phyloP scores from a whole-genome alignment of 306 rosid species.

The Vigna trinervia region DNA sequence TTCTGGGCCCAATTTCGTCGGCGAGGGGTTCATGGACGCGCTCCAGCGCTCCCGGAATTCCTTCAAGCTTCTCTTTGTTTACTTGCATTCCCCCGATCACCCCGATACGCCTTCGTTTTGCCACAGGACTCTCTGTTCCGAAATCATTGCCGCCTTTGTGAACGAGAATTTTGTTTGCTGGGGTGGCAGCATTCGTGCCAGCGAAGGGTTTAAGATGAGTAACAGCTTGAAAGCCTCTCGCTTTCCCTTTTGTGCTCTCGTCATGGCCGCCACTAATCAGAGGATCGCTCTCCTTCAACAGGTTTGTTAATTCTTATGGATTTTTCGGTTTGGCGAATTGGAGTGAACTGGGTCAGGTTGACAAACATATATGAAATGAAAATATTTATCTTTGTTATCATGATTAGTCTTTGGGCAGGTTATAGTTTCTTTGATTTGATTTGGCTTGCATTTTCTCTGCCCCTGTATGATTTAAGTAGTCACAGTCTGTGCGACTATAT shows the following conservation, averaged over 20 bases:
- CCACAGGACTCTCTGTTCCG: conserved; percentile 79
- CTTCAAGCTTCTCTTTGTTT: conserved; percentile 82
- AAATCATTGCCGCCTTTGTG: conserved; percentile 60
- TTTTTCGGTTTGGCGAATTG: conserved; percentile 28
- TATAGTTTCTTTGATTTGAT: conserved; percentile 4
- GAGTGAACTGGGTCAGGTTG: background rate
- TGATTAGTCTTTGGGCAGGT: conserved; percentile 18
- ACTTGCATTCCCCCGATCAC: conserved; percentile 96
- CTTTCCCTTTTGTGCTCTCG: conserved; percentile 93
- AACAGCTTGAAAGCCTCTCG: conserved; percentile 93
- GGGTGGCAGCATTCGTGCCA: conserved; percentile 92
- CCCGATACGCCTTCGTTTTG: conserved; percentile 89
- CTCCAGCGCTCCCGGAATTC: conserved; percentile 80
- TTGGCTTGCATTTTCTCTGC: conserved; percentile 3
- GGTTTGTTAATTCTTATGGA: conserved; percentile 48
- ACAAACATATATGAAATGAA: background rate
- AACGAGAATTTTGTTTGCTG: conserved; percentile 92
- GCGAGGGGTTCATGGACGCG: conserved; percentile 92
- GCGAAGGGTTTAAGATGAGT: conserved; percentile 99
- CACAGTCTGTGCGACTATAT: background rate
- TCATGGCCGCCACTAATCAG: conserved; percentile 92
- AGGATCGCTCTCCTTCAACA: conserved; percentile 94
- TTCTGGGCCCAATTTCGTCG: conserved; percentile 67
- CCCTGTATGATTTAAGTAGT: background rate
- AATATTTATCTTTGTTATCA: background rate